Evolutionary conservation across 2,329 filamentous ascomycete species (phyloP).

Genomic region (Botrytis pseudocinerea): DNA sequence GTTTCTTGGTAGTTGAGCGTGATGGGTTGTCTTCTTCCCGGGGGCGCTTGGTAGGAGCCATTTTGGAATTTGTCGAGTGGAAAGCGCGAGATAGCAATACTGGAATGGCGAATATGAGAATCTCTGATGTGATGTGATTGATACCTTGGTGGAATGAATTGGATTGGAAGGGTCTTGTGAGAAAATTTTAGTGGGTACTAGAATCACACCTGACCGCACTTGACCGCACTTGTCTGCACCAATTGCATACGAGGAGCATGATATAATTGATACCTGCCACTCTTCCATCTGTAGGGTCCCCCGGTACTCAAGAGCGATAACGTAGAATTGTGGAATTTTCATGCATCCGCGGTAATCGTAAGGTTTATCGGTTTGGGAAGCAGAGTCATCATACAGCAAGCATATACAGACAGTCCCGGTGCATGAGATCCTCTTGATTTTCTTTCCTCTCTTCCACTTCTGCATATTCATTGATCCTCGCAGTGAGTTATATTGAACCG

Average conservation of each 20-base stretch:
- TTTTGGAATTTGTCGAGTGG: conserved; percentile 40
- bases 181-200: conserved; percentile 24
- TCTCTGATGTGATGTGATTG: neutral
- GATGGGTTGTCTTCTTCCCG: conserved; percentile 47
- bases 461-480: neutral
- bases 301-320: conserved; percentile 11
- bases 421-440: neutral
- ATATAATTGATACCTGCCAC: neutral
- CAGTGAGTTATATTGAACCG: neutral
- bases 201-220: neutral
- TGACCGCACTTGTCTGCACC: too few relatives aligned
- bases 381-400: neutral
- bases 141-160: neutral
- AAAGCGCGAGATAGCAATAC: neutral
- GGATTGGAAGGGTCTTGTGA: conserved; percentile 17
- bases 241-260: neutral
- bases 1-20: conserved; percentile 50
- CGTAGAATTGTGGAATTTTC: conserved; percentile 8
- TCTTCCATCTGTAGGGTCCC: neutral
- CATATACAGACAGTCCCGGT: neutral
- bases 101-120: neutral
- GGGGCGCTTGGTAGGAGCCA: conserved; percentile 59
- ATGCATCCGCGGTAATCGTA: conserved; percentile 7
- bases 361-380: neutral
- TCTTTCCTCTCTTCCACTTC: neutral